Conservation (phyloP, 2,329 filamentous ascomycete genomes). For the Hirsutella rhossiliensis region DNA sequence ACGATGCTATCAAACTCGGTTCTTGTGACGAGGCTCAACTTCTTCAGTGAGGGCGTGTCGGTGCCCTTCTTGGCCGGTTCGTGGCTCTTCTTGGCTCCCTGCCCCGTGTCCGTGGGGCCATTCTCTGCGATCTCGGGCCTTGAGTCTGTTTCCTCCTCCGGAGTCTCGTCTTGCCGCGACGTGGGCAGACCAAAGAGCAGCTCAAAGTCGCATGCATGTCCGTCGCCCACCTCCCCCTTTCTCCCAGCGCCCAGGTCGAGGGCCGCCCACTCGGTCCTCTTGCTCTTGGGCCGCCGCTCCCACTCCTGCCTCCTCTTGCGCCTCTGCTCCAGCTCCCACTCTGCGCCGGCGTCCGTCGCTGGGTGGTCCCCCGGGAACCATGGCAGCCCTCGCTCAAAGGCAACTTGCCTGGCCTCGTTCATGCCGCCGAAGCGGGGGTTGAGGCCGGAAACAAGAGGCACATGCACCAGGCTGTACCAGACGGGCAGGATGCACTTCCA, state of each 20-base stretch:
- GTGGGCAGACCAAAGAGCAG: slow-evolving; percentile 35
- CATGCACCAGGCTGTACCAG: slow-evolving; percentile 80
- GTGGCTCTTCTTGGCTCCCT: background rate
- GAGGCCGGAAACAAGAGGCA: slow-evolving; percentile 64
- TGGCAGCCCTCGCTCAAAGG: slow-evolving; percentile 64
- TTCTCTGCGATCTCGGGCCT: background rate
- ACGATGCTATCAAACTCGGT: slow-evolving; percentile 18
- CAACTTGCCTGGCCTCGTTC: slow-evolving; percentile 65
- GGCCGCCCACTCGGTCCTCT: slow-evolving; percentile 62
- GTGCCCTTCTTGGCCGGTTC: background rate
- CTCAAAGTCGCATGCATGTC: slow-evolving; percentile 78
- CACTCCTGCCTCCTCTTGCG: slow-evolving; percentile 66
- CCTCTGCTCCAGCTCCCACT: slow-evolving; percentile 60
- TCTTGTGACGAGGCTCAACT: slow-evolving; percentile 12
- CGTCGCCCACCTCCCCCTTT: slow-evolving; percentile 72
- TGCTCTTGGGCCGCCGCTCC: slow-evolving; percentile 70
- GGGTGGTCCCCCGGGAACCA: slow-evolving; percentile 85
- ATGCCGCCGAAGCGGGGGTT: slow-evolving; percentile 77
- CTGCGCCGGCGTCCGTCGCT: slow-evolving; percentile 64
- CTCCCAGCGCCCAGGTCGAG: slow-evolving; percentile 61
- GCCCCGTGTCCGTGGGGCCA: background rate
- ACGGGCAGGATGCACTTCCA: slow-evolving; percentile 81
- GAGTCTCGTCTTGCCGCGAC: slow-evolving; percentile 4
- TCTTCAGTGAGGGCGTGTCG: no score
- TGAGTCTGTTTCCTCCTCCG: background rate